Conservation (phyloP, 805 yeast genomes). For the Pachysolen tannophilus region DNA sequence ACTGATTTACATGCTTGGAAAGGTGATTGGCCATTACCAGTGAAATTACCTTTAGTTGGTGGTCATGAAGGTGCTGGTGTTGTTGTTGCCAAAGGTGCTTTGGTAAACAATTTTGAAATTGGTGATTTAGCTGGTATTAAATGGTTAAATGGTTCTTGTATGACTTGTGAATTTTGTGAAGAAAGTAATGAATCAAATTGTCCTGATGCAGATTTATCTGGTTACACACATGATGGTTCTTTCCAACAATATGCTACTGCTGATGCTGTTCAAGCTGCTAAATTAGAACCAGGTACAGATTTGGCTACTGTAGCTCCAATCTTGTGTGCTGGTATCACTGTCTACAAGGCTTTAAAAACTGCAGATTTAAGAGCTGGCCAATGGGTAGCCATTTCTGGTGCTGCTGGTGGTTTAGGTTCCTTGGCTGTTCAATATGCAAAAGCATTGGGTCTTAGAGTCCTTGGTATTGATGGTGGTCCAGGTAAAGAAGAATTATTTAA, state of each 20-base stretch:
- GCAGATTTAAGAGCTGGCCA: conserved; percentile 38
- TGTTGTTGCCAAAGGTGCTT: conserved; percentile 54
- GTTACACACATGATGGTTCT: conserved; percentile 65
- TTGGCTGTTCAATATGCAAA: conserved; percentile 42
- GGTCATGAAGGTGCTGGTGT: conserved; percentile 74
- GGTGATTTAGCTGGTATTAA: conserved; percentile 65
- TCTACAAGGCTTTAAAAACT: conserved; percentile 45
- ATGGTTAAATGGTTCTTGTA: conserved; percentile 64
- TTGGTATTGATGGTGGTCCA: conserved; percentile 42
- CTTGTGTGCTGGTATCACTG: conserved; percentile 47
- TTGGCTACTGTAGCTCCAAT: conserved; percentile 41
- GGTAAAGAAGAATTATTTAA: conserved; percentile 33
- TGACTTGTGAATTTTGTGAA: conserved; percentile 58
- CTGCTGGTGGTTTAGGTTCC: conserved; percentile 46
- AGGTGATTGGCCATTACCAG: conserved; percentile 62
- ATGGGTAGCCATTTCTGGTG: conserved; percentile 46
- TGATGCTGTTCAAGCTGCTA: conserved; percentile 43
- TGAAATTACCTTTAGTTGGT: conserved; percentile 55
- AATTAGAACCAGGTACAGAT: conserved; percentile 36
- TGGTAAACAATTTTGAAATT: conserved; percentile 50
- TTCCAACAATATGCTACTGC: conserved; percentile 50
- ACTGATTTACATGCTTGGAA: conserved; percentile 71
- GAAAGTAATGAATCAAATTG: conserved; percentile 57
- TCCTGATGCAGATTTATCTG: conserved; percentile 60
- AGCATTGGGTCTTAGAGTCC: conserved; percentile 40